Conservation (phyloP, 805 yeast species). For the Kregervanrija pseudodelftensis region DNA sequence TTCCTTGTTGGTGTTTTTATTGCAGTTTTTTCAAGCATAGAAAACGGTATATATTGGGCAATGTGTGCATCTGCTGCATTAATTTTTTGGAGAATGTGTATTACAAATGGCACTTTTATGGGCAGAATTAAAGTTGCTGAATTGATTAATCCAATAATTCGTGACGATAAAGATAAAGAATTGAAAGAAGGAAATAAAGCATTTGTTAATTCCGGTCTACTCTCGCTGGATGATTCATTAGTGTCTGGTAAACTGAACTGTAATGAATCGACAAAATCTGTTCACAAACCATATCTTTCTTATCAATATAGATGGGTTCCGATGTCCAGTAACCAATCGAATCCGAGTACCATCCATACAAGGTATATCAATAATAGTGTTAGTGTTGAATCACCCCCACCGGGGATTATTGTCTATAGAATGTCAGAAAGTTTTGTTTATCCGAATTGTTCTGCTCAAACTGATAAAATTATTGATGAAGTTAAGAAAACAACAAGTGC, state of each 20-base stretch:
- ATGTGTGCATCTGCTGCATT: constrained; percentile 73
- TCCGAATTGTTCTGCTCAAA: constrained; percentile 69
- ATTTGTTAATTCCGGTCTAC: constrained; percentile 7
- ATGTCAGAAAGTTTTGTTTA: constrained; percentile 76
- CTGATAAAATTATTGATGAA: constrained; percentile 62
- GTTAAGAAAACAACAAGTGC: constrained; percentile 54
- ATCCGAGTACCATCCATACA: constrained; percentile 24
- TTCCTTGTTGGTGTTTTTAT: constrained; percentile 66
- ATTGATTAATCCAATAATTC: constrained; percentile 54
- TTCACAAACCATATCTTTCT: constrained; percentile 1
- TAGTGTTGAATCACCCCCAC: constrained; percentile 69
- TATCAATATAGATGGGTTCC: constrained; percentile 55
- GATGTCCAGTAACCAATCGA: constrained; percentile 28
- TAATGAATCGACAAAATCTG: constrained; percentile 4
- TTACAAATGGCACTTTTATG: constrained; percentile 73
- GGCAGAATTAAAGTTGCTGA: constrained; percentile 71
- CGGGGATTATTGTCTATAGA: constrained; percentile 81
- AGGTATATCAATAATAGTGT: constrained; percentile 44
- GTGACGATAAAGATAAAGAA: not conserved
- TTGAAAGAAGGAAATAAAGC: constrained; percentile 1
- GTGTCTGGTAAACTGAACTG: constrained; percentile 1
- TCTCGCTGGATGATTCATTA: constrained; percentile 6
- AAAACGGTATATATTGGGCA: constrained; percentile 85
- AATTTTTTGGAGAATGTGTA: constrained; percentile 63
- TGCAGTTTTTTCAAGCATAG: constrained; percentile 73